Conservation (phyloP, 495 filamentous ascomycete genomes). For the Parathielavia hyrcaniae region DNA sequence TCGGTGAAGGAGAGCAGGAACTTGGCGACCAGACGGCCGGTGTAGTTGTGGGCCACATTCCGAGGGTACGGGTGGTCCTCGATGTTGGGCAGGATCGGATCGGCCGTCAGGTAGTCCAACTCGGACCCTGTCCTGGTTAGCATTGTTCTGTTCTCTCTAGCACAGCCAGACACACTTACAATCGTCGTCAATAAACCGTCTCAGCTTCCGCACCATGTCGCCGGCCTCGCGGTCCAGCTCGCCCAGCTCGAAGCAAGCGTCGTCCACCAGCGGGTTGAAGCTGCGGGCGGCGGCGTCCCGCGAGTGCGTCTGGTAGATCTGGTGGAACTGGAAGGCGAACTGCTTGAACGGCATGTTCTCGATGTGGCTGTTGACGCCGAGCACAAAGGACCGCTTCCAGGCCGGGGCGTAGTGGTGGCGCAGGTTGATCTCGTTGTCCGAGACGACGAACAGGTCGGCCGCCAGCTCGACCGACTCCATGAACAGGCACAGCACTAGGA, state of each 20-base stretch:
- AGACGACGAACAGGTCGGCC: conserved; percentile 45
- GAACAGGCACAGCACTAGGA: conserved; percentile 47
- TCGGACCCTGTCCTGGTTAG: conserved; percentile 38
- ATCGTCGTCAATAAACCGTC: conserved; percentile 35
- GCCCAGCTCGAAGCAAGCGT: conserved; percentile 25
- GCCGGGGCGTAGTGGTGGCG: conserved; percentile 26
- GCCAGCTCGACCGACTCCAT: conserved; percentile 48
- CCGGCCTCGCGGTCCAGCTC: conserved; percentile 38
- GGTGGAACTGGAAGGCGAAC: conserved; percentile 49
- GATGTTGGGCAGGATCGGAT: conserved; percentile 40
- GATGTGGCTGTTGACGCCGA: conserved; percentile 38
- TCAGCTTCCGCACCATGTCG: conserved; percentile 39
- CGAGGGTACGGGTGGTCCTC: conserved; percentile 40
- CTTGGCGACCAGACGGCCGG: conserved; percentile 43
- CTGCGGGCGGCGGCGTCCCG: conserved; percentile 38
- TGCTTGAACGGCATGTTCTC: conserved; percentile 49
- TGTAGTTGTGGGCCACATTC: conserved; percentile 44
- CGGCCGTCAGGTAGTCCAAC: conserved; percentile 42
- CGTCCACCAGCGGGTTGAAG: conserved; percentile 44
- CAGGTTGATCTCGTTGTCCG: conserved; percentile 43
- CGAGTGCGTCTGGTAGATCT: conserved; percentile 47
- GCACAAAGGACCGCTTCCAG: conserved; percentile 38
- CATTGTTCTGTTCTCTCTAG: background rate
- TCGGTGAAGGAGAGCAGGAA: conserved; percentile 48
- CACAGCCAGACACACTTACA: conserved; percentile 30